Base-by-base conservation (phyloP, 140 eudicot genomes). In the Flaveria floridana region DNA sequence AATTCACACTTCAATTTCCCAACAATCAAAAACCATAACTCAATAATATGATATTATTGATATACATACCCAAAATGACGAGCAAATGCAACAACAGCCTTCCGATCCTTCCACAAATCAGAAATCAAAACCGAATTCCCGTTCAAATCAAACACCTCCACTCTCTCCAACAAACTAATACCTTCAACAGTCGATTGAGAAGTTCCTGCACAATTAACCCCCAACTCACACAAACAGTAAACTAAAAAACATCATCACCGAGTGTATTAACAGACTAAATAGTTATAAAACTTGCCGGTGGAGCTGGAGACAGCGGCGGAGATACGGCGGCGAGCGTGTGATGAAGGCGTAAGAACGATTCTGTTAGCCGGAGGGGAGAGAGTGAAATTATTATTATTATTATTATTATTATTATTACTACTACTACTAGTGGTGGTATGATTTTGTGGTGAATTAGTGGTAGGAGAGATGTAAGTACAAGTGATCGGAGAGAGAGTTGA, bases 31-130 rank as follows among this genome's bases (percentile, higher is more conserved):
- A 70, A 78, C 34, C 63, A 44, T 11, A 67, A 68, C 23, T 68
- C 9, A n/a, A 68, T 70, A 28, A 28, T 25, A 50, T 16, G 34
- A 64, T 11, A 65, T 26, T 42, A 3, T 28, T 28, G 34, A 28
- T 28, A 28, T 0, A 28, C 73, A 18, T 65, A 94, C 97, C 99
- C 99, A 75, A 95, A 95, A 88, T 95, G 99, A 57, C 97, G 92
- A 74, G 99, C 99, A 79, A 95, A 95, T 51, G 99, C 97, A 55
- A 95, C 95, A 63, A 95, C 95, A 42, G 96, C 99, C 73, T 91
- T 95, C 70, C 99, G 88, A 68, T 91, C 95, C 75, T 95, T 91
- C 99, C 99, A 95, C 65, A 95, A 78, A 72, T 91, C 95, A 68
- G 96, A 82, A 67, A 95, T 84, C 19, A 88, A 68, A 57, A 95